Conservation (phyloP, 805 yeast species). For the Jamesozyma jinghongensis region DNA sequence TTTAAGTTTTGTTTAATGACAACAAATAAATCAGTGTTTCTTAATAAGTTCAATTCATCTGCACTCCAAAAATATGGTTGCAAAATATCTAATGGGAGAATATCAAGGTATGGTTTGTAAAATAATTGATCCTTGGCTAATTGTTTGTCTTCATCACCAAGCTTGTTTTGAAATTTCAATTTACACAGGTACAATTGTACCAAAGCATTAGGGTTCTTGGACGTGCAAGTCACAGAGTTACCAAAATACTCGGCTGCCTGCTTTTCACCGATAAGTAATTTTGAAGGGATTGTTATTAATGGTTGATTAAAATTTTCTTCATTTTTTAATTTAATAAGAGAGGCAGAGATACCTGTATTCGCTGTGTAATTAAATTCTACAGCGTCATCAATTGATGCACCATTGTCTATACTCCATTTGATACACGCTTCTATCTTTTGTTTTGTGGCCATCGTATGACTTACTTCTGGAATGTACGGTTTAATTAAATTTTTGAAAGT, state of each 20-base stretch:
- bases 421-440: conserved; percentile 16
- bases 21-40: conserved; percentile 63
- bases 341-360: conserved; percentile 29
- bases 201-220: conserved; percentile 26
- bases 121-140: conserved; percentile 6
- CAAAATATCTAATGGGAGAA: conserved; percentile 41
- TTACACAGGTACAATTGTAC: conserved; percentile 35
- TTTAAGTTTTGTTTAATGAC: conserved; percentile 41
- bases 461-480: too few relatives aligned
- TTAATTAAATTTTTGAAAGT: too few relatives aligned
- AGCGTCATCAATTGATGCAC: conserved; percentile 30
- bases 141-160: conserved; percentile 5
- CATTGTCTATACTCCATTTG: conserved; percentile 34
- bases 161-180: conserved; percentile 32
- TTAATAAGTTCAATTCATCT: conserved; percentile 41
- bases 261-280: conserved; percentile 32
- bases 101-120: conserved; percentile 39
- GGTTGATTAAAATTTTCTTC: conserved; percentile 6
- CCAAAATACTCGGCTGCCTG: conserved; percentile 28
- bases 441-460: not conserved
- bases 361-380: conserved; percentile 28
- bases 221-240: conserved; percentile 2
- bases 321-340: conserved; percentile 3
- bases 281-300: conserved; percentile 34
- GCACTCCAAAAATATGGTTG: conserved; percentile 62